These are phyloP conservation scores for Saccharomycopsis amapae DNA, from an alignment of 805 yeast species.

Conservation along the genomic window DNA sequence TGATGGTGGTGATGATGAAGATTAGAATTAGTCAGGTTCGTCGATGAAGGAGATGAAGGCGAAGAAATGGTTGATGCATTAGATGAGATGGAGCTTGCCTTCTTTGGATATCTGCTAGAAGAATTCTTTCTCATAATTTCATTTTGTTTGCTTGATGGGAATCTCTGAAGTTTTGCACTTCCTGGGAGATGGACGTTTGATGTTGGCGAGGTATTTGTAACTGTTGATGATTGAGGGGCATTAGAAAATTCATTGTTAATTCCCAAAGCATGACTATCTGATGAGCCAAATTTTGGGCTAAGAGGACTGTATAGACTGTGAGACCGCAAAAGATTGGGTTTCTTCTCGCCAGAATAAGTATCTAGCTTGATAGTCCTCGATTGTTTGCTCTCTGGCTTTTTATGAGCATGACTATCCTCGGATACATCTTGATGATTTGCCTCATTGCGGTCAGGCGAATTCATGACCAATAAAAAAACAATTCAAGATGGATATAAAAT, in stretches of 20 bases:
- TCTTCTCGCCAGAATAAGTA: background rate
- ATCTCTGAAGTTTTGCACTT: constrained; percentile 10
- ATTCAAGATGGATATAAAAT: too few relatives aligned
- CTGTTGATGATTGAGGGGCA: background rate
- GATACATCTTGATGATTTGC: too few relatives aligned
- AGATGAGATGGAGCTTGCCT: constrained; percentile 3
- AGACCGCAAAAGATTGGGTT: constrained; percentile 8
- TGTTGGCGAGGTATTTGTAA: constrained; percentile 3
- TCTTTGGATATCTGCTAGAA: constrained; percentile 4
- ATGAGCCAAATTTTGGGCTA: background rate
- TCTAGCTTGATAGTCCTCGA: background rate
- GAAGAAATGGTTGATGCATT: constrained; percentile 1
- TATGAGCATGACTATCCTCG: background rate
- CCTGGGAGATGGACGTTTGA: constrained; percentile 7
- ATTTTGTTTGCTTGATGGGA: constrained; percentile 2
- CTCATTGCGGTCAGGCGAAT: too few relatives aligned
- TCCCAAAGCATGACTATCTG: too few relatives aligned
- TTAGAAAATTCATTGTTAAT: background rate
- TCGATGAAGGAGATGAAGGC: constrained; percentile 9
- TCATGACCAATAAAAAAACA: too few relatives aligned
- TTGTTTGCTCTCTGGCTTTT: background rate
- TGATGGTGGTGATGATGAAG: background rate
- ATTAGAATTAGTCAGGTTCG: background rate
- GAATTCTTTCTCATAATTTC: constrained; percentile 2
- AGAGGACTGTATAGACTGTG: constrained; percentile 10